Evolutionary conservation across 192 early-diverging fungal species (phyloP).

Genomic region (Phlyctochytrium arcticum): DNA sequence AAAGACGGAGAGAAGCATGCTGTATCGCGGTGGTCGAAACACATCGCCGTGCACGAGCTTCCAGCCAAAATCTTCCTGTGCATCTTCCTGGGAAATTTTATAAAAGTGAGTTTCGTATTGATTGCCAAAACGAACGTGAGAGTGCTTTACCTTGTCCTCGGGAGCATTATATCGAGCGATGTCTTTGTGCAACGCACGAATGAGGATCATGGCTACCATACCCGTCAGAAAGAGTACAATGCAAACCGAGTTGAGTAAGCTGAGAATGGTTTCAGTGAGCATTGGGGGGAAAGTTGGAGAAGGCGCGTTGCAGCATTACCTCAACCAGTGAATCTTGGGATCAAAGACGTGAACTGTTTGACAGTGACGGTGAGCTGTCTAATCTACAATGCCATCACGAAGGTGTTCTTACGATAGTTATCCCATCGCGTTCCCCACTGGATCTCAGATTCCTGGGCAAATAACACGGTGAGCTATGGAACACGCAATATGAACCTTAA

Average conservation of each 20-base stretch:
- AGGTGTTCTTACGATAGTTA: constrained; percentile 23
- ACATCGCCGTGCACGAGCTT: constrained; percentile 63
- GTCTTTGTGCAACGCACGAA: constrained; percentile 53
- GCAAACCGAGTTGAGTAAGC: constrained; percentile 54
- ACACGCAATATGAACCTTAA: too few relatives aligned
- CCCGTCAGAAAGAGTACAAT: constrained; percentile 54
- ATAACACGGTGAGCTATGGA: too few relatives aligned
- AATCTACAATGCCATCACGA: not conserved
- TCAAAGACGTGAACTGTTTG: constrained; percentile 26
- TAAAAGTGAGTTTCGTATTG: too few relatives aligned
- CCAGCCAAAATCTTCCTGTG: constrained; percentile 63
- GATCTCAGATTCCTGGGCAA: constrained; percentile 34
- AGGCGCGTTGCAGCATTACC: not conserved
- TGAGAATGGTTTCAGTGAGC: not conserved
- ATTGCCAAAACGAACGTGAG: too few relatives aligned
- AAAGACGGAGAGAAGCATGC: constrained; percentile 48
- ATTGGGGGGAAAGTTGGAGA: not conserved
- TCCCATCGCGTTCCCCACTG: constrained; percentile 53
- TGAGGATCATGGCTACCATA: constrained; percentile 56
- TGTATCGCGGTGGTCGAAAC: constrained; percentile 45
- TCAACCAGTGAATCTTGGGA: constrained; percentile 61
- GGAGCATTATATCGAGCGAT: constrained; percentile 56
- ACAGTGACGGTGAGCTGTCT: not conserved
- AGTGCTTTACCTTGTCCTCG: constrained; percentile 26
- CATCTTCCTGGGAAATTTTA: constrained; percentile 37